Conservation (phyloP, 208 protist species). For the Acanthamoeba royreba region DNA sequence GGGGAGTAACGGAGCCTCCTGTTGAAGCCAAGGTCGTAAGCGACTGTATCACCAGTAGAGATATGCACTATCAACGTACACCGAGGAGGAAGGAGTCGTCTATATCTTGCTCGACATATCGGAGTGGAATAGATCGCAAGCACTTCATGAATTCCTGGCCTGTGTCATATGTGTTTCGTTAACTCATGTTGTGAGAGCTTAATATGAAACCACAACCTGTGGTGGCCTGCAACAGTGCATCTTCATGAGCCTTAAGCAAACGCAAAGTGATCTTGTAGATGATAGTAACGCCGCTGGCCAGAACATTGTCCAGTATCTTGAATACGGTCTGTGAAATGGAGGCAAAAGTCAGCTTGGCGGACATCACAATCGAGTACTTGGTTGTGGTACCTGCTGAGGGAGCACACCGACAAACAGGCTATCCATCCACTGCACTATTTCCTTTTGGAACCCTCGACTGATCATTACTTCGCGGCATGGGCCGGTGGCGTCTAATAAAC, state of each 20-base stretch:
- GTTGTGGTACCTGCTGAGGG: background rate
- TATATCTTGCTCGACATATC: background rate
- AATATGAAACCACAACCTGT: background rate
- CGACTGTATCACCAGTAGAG: too few species aligned
- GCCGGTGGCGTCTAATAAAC: background rate
- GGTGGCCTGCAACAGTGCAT: background rate
- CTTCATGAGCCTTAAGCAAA: background rate
- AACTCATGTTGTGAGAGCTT: background rate
- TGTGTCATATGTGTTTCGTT: background rate
- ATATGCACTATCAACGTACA: background rate
- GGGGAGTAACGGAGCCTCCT: background rate
- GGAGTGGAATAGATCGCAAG: background rate
- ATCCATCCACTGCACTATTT: background rate
- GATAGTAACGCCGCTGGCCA: background rate
- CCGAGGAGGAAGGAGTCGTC: background rate
- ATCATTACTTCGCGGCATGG: background rate
- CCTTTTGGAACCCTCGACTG: background rate
- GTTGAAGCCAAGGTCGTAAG: too few species aligned
- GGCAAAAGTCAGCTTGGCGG: background rate
- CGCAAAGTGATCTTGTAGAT: background rate
- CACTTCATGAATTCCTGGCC: background rate
- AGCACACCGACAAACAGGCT: background rate
- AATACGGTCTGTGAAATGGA: background rate
- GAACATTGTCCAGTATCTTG: background rate
- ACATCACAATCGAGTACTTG: background rate